These are phyloP conservation scores for Skeletonema potamos DNA, from an alignment of 108 stramenopile species.

Conservation along the genomic window DNA sequence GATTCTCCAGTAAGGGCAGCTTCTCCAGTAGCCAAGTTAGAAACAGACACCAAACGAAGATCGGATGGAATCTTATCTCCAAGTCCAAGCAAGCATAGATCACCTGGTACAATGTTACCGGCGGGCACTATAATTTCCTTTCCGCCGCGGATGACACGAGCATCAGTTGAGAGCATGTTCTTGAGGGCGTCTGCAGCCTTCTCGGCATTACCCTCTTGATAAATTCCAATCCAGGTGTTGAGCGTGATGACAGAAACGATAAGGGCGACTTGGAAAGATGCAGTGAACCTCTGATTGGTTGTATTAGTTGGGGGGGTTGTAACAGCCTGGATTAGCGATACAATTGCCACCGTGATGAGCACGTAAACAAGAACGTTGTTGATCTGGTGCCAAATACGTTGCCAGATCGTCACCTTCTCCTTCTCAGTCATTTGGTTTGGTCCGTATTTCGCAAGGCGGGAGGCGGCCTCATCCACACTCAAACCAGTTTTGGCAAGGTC, in stretches of 20 bases:
- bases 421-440: conserved; percentile 67
- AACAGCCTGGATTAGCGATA: conserved; percentile 57
- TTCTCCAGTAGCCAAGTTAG: conserved; percentile 78
- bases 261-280: conserved; percentile 67
- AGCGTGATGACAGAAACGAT: conserved; percentile 69
- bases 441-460: conserved; percentile 61
- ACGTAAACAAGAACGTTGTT: conserved; percentile 78
- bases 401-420: conserved; percentile 61
- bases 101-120: conserved; percentile 73
- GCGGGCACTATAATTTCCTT: conserved; percentile 66
- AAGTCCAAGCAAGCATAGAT: conserved; percentile 61
- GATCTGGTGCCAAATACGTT: conserved; percentile 77
- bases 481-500: conserved; percentile 58
- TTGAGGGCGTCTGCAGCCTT: conserved; percentile 82
- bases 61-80: conserved; percentile 93
- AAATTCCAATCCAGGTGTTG: conserved; percentile 80
- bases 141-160: conserved; percentile 68
- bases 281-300: conserved; percentile 30
- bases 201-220: conserved; percentile 83
- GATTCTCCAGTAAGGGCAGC: conserved; percentile 93
- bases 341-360: conserved; percentile 69
- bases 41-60: conserved; percentile 76
- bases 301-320: conserved; percentile 32
- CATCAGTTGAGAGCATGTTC: conserved; percentile 79
- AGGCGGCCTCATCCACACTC: conserved; percentile 54